Conservation (phyloP, 805 yeast species). For the Wickerhamomyces silvicola region DNA sequence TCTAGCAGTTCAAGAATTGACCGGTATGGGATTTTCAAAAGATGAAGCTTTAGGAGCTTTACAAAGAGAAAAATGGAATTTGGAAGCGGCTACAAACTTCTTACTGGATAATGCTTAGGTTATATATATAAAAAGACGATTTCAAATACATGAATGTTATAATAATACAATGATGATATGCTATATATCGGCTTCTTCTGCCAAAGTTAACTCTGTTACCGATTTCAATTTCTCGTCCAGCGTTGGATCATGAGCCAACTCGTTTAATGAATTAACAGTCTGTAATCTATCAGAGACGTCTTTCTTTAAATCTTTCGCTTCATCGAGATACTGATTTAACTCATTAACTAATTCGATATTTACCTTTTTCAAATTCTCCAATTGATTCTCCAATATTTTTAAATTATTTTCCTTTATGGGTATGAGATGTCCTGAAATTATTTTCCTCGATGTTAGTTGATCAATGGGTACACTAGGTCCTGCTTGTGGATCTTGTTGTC, state of each 20-base stretch:
- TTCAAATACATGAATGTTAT: too few species aligned
- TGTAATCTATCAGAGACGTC: conserved; percentile 7
- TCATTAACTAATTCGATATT: conserved; percentile 11
- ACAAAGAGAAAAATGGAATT: conserved; percentile 60
- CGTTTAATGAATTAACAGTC: conserved; percentile 7
- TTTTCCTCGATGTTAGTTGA: conserved; percentile 13
- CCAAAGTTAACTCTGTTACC: conserved; percentile 8
- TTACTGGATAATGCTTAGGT: conserved; percentile 61
- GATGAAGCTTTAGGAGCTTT: conserved; percentile 64
- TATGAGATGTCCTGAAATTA: conserved; percentile 18
- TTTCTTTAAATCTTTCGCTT: conserved; percentile 7
- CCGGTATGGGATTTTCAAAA: conserved; percentile 83
- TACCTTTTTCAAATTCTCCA: conserved; percentile 7
- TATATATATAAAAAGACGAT: too few species aligned
- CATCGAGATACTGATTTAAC: conserved; percentile 7
- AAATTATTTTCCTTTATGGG: conserved; percentile 19
- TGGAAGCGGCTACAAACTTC: conserved; percentile 83
- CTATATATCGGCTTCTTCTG: too few species aligned
- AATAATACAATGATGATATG: too few species aligned
- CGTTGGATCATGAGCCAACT: conserved; percentile 5
- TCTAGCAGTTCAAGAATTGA: conserved; percentile 66
- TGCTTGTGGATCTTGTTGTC: conserved; percentile 2
- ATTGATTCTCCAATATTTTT: conserved; percentile 8
- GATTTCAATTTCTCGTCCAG: conserved; percentile 7
- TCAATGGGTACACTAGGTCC: conserved; percentile 11